Evolutionary conservation across 2,329 filamentous ascomycete genomes (phyloP).

Genomic region (Cladosporium colombiae): DNA sequence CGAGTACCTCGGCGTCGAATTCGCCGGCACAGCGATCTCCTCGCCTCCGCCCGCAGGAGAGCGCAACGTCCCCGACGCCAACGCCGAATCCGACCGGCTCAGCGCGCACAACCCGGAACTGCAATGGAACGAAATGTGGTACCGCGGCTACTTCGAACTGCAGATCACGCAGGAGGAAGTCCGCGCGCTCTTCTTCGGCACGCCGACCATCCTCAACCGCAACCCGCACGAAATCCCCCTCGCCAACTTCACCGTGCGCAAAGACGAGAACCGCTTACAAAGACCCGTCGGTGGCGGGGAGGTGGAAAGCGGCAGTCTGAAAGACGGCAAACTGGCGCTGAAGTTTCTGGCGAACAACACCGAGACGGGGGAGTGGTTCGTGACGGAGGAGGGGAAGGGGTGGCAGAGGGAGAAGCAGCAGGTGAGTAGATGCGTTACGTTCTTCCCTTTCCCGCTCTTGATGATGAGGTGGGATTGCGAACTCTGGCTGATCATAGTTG

Average conservation of each 20-base stretch:
- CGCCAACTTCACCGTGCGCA: slow-evolving; percentile 66
- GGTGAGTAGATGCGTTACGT: neutral
- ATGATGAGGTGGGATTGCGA: neutral
- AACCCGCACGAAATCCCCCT: slow-evolving; percentile 65
- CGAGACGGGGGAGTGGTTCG: slow-evolving; percentile 26
- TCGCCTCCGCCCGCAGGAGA: slow-evolving; percentile 57
- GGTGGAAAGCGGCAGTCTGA: slow-evolving; percentile 58
- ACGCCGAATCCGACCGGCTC: slow-evolving; percentile 9
- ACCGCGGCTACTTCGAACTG: slow-evolving; percentile 70
- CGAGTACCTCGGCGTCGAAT: slow-evolving; percentile 48
- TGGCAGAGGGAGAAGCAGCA: neutral
- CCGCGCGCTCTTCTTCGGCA: slow-evolving; percentile 64
- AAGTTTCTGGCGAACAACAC: slow-evolving; percentile 32
- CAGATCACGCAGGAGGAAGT: slow-evolving; percentile 57
- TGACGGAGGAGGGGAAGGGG: neutral
- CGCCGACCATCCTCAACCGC: slow-evolving; percentile 58
- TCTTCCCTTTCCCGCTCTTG: neutral
- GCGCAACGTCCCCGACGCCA: slow-evolving; percentile 42
- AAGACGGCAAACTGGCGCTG: slow-evolving; percentile 38
- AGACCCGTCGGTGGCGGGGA: slow-evolving; percentile 49
- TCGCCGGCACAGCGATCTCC: slow-evolving; percentile 65
- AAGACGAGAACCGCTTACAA: slow-evolving; percentile 59
- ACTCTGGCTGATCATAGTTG: neutral
- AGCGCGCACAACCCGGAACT: slow-evolving; percentile 56
- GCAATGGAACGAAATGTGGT: slow-evolving; percentile 70